These are phyloP conservation scores for Comarum palustre DNA, from an alignment of 306 rosid genomes.

Conservation along the genomic window DNA sequence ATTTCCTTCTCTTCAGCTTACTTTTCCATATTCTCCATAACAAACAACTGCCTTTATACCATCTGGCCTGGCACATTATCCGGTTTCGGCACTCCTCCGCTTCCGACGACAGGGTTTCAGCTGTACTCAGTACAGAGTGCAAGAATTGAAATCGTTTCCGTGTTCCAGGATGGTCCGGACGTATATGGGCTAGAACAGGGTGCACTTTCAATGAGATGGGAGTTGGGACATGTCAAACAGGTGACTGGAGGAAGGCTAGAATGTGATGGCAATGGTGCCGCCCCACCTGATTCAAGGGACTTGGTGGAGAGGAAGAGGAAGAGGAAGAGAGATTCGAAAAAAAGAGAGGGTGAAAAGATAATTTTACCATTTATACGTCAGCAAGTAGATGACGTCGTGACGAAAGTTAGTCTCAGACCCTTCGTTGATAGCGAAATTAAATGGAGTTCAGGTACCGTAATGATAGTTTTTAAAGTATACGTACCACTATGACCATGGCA, in stretches of 20 bases:
- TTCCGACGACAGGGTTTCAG: slow-evolving; percentile 57
- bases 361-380: too few species aligned
- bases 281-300: slow-evolving; percentile 80
- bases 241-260: slow-evolving; percentile 83
- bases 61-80: slow-evolving; percentile 91
- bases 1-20: slow-evolving; percentile 30
- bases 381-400: too few species aligned
- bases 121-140: slow-evolving; percentile 46
- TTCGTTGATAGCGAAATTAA: too few species aligned
- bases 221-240: slow-evolving; percentile 68
- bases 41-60: slow-evolving; percentile 66
- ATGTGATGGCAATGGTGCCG: slow-evolving; percentile 79
- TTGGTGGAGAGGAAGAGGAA: too few species aligned
- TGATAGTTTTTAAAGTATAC: too few species aligned
- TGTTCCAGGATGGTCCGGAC: slow-evolving; percentile 79
- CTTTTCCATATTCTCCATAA: slow-evolving; percentile 52
- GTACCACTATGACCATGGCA: too few species aligned
- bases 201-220: slow-evolving; percentile 72
- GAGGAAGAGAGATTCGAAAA: too few species aligned
- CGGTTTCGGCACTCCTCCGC: slow-evolving; percentile 56
- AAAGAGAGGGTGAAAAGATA: too few species aligned
- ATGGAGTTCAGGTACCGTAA: too few species aligned
- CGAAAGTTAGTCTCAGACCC: too few species aligned
- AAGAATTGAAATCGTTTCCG: slow-evolving; percentile 47
- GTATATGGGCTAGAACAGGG: slow-evolving; percentile 93